Conservation (phyloP, 768 basidiomycete genomes). For the Suillus variegatus region DNA sequence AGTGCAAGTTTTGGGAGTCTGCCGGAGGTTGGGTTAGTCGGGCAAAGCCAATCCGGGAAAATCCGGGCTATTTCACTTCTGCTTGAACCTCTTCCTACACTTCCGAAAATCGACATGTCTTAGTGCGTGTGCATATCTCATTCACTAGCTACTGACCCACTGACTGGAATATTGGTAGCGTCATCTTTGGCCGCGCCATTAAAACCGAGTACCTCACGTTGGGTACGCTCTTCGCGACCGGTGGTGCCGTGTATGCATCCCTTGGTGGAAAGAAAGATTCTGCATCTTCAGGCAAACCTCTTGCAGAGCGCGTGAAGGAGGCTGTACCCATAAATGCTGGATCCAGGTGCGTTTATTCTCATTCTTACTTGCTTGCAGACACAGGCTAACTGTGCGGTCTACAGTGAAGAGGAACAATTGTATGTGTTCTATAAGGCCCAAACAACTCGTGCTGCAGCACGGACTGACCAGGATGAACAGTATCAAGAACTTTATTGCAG, state of each 20-base stretch:
- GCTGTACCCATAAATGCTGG: conserved; percentile 64
- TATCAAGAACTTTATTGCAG: conserved; percentile 77
- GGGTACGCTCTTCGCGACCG: conserved; percentile 62
- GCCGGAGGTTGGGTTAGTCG: too few relatives aligned
- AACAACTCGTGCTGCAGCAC: conserved; percentile 28
- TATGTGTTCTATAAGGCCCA: conserved; percentile 41
- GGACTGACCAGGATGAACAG: conserved; percentile 58
- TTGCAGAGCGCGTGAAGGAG: conserved; percentile 59
- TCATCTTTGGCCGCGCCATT: conserved; percentile 76
- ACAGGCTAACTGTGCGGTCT: conserved; percentile 16
- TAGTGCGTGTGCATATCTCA: conserved; percentile 35
- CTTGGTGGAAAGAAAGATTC: conserved; percentile 57
- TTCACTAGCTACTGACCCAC: conserved; percentile 8
- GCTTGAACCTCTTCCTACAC: conserved; percentile 7
- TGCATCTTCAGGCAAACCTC: conserved; percentile 42
- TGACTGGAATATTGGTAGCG: conserved; percentile 41
- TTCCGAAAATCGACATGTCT: conserved; percentile 38
- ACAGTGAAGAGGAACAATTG: conserved; percentile 85
- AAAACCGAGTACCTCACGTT: conserved; percentile 82
- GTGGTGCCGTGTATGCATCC: conserved; percentile 52
- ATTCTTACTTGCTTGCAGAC: background rate
- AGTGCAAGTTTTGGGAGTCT: background rate
- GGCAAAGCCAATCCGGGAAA: conserved; percentile 16
- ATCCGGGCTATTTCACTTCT: conserved; percentile 24
- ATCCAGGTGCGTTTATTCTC: conserved; percentile 57